These are phyloP conservation scores for Ogataea salicorniae DNA, from an alignment of 805 yeast species.

Conservation along the genomic window DNA sequence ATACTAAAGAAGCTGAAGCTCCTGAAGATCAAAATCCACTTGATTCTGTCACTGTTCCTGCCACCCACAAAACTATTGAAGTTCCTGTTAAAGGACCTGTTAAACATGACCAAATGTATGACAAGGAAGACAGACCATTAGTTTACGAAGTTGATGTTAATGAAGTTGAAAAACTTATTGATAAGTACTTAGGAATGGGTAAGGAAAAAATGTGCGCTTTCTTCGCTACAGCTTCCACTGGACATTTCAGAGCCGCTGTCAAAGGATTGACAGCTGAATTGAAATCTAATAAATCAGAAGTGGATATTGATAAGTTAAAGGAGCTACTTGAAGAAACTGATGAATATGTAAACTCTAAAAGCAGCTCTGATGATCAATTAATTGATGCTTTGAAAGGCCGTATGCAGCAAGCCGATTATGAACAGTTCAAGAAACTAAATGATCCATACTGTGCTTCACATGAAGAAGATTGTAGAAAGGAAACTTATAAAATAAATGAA, in stretches of 20 bases:
- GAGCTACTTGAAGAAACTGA: constrained; percentile 7
- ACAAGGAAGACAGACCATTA: constrained; percentile 15
- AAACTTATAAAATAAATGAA: constrained; percentile 1
- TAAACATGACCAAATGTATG: constrained; percentile 17
- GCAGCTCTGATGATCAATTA: background rate
- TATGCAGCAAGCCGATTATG: background rate
- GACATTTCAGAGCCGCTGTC: constrained; percentile 22
- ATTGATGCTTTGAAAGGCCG: background rate
- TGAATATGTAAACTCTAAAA: background rate
- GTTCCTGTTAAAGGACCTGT: constrained; percentile 26
- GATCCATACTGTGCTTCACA: constrained; percentile 13
- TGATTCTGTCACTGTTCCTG: constrained; percentile 1
- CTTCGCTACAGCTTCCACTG: constrained; percentile 23
- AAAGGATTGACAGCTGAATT: constrained; percentile 10
- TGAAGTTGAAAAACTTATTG: constrained; percentile 19
- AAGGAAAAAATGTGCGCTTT: constrained; percentile 25
- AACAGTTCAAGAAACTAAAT: constrained; percentile 5
- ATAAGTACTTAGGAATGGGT: constrained; percentile 19
- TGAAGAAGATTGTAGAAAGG: constrained; percentile 13
- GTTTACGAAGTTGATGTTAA: constrained; percentile 22
- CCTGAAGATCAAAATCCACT: background rate
- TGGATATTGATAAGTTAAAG: constrained; percentile 1
- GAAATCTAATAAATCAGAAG: constrained; percentile 3
- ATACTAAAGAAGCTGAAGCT: background rate
- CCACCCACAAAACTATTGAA: constrained; percentile 7